Evolutionary conservation across 345 rosid species (phyloP).

Genomic region (Anacardium occidentale): DNA sequence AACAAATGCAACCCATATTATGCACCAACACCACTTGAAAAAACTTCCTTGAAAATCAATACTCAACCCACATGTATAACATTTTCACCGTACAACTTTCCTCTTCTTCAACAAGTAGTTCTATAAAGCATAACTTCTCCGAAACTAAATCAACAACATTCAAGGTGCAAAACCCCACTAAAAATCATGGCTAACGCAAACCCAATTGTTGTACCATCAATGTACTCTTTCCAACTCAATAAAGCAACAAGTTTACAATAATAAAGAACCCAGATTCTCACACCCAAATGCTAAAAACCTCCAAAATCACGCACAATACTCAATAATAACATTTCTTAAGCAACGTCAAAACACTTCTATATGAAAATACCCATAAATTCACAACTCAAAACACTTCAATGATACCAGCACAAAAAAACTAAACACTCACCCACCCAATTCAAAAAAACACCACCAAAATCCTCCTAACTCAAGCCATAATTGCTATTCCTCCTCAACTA

Average conservation of each 20-base stretch:
- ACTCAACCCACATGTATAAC: constrained; percentile 26
- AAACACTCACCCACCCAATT: constrained; percentile 23
- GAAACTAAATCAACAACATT: constrained; percentile 2
- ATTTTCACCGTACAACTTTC: constrained; percentile 20
- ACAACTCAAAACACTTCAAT: background rate
- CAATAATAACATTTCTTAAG: constrained; percentile 10
- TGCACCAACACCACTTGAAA: constrained; percentile 40
- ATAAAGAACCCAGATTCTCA: background rate
- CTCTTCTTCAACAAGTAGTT: constrained; percentile 25
- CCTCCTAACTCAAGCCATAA: constrained; percentile 27
- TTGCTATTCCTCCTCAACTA: background rate
- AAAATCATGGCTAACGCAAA: constrained; percentile 24
- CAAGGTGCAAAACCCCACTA: constrained; percentile 11
- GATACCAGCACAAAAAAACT: background rate
- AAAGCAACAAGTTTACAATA: constrained; percentile 6
- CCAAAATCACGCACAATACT: constrained; percentile 11
- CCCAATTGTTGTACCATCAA: constrained; percentile 17
- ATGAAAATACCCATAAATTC: background rate
- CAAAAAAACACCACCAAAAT: constrained; percentile 11
- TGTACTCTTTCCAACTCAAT: constrained; percentile 1
- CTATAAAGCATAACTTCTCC: constrained; percentile 17
- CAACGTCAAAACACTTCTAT: background rate
- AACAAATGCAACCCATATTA: constrained; percentile 76
- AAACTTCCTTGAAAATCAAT: constrained; percentile 35
- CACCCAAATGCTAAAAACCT: constrained; percentile 8